phyloP scores from a whole-genome alignment of 257 asterid genomes.

The Primulina huaijiensis region DNA sequence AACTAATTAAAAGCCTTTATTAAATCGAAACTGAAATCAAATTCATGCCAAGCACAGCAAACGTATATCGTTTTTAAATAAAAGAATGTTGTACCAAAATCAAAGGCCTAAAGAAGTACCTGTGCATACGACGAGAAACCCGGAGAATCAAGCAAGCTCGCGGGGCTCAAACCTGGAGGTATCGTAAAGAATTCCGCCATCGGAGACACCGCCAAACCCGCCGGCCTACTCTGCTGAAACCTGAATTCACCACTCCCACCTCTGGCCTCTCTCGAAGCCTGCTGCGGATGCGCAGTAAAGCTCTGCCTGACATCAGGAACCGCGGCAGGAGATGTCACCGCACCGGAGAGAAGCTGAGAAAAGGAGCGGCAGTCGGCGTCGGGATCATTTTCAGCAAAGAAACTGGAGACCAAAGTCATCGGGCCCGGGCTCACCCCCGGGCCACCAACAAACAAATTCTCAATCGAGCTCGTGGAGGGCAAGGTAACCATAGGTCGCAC shows the following conservation, averaged over 20 bases:
- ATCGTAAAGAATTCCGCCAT: slow-evolving; percentile 46
- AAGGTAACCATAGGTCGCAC: slow-evolving; percentile 46
- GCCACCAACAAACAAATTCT: slow-evolving; percentile 43
- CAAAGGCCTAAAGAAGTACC: slow-evolving; percentile 36
- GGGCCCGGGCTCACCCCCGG: slow-evolving; percentile 73
- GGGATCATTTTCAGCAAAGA: slow-evolving; percentile 70
- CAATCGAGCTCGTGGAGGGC: slow-evolving; percentile 53
- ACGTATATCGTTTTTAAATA: background rate
- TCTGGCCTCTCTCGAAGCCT: slow-evolving; percentile 19
- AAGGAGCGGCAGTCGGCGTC: slow-evolving; percentile 65
- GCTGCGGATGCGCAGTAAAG: slow-evolving; percentile 21
- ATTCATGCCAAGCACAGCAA: background rate
- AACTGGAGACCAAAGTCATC: slow-evolving; percentile 66
- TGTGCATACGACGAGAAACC: slow-evolving; percentile 49
- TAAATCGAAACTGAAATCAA: background rate
- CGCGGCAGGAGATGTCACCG: slow-evolving; percentile 38
- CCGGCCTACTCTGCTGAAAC: slow-evolving; percentile 53
- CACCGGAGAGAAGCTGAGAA: slow-evolving; percentile 77
- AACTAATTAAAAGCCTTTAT: too few species aligned
- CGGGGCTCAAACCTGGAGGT: slow-evolving; percentile 78
- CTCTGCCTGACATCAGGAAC: slow-evolving; percentile 27
- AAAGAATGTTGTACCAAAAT: background rate
- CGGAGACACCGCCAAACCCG: slow-evolving; percentile 51
- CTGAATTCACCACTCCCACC: slow-evolving; percentile 34
- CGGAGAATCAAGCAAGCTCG: slow-evolving; percentile 76